Evolutionary conservation across 805 yeast genomes (phyloP), one percentile per base, ranked within the genome.

Genomic region (Saccharomyces mikatae): DNA sequence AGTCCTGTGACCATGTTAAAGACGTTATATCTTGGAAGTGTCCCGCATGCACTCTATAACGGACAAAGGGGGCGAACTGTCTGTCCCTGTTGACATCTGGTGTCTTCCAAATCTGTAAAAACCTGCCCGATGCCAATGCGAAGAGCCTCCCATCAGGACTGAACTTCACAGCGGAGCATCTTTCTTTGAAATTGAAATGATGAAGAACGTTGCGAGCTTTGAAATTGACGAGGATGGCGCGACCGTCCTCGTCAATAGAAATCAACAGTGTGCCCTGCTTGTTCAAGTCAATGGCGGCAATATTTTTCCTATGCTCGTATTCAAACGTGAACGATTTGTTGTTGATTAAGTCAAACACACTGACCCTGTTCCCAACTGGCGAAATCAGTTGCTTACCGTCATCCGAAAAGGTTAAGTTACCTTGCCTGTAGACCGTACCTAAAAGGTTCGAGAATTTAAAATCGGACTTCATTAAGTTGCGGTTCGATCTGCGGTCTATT

Each of bases 1-100:
- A 87, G 70, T 94, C 99, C 29, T 76, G 77, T 0, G 97, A 89
- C 98, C 98, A 94, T 2, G 88, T 77, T 10, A 94, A 69, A 1
- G 90, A 81, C 1, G 81, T 77, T 26, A 94, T 81, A 62, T 89
- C 95, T 51, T 83, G 84, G 67, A 83, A 90, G 73, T 94, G 99
- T 36, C 99, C 99, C 1, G 97, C 89, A 63, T 90, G 90, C 6
- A 87, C 81, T 64, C 96, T 77, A 70, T 88, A 89, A 58, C 96
- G 86, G 44, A 92, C 87, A 71, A 94, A 94, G 14, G 99, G 99
- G 0, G 97, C 94, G 76, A 94, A 94, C 68, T 90, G 96, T 57
- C 96, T 79, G 64, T 89, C 97, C 62, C 88, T 94, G 6, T 82
- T 73, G 26, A 76, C 74, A 49, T 80, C 83, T 0, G 97, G 97